Conservation (phyloP, 192 early-diverging fungal genomes). For the Rhizophagus sp. region DNA sequence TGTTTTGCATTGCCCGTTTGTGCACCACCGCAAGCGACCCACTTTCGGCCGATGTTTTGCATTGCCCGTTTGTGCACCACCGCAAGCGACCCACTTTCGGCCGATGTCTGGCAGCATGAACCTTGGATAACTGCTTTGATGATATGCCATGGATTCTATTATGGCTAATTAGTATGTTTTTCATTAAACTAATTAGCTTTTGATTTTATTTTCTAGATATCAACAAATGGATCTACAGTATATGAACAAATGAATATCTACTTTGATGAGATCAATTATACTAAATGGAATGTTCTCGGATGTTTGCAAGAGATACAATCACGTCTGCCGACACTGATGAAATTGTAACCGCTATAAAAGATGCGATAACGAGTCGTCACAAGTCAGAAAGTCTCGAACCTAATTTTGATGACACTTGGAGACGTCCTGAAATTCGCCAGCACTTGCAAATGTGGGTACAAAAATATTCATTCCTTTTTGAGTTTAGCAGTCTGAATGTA, state of each 20-base stretch:
- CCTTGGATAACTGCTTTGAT: no score
- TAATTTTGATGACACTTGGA: constrained; percentile 22
- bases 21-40: no score
- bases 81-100: no score
- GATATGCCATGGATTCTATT: background rate
- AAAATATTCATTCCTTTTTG: constrained; percentile 11
- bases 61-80: no score
- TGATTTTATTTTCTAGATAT: constrained; percentile 7
- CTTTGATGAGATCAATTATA: constrained; percentile 13
- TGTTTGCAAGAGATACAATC: constrained; percentile 4
- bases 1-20: no score
- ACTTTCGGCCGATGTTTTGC: no score
- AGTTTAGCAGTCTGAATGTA: background rate
- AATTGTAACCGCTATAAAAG: constrained; percentile 5
- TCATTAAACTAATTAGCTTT: constrained; percentile 11
- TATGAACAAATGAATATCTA: constrained; percentile 1
- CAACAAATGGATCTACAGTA: constrained; percentile 21
- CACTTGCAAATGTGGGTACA: constrained; percentile 23
- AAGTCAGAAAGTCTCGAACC: constrained; percentile 12
- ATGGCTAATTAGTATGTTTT: constrained; percentile 3
- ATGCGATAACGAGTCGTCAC: background rate
- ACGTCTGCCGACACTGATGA: constrained; percentile 4
- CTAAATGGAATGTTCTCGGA: constrained; percentile 1
- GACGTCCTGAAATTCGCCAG: background rate
- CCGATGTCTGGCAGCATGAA: no score